Percentiles rank a stretch among this genome's conserved stretches.
These are phyloP conservation scores for Ceratocystis harringtonii DNA, from an alignment of 2,329 filamentous ascomycete species.

Conservation along the genomic window DNA sequence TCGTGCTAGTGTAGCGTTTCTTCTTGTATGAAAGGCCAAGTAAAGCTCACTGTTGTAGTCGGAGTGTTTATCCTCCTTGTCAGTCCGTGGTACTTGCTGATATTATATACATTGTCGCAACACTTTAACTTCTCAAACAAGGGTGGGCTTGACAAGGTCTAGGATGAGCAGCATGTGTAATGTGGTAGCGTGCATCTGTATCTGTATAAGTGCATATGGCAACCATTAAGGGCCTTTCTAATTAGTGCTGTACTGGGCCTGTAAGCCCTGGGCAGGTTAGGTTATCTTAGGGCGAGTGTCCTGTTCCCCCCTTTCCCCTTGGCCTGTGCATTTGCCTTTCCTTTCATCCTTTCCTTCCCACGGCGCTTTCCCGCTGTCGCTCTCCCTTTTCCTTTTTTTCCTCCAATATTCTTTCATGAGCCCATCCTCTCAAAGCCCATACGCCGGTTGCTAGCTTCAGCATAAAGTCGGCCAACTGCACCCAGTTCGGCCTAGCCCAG, in stretches of 20 bases:
- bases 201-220: neutral
- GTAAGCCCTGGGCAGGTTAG: neutral
- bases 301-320: neutral
- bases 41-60: neutral
- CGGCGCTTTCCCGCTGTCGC: neutral
- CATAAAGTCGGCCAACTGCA: no score
- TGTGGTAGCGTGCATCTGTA: neutral
- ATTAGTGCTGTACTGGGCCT: neutral
- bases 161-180: neutral
- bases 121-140: neutral
- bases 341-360: neutral
- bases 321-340: neutral
- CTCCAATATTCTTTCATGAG: neutral
- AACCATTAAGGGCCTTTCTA: neutral
- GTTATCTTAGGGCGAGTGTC: neutral
- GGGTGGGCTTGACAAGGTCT: neutral
- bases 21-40: neutral
- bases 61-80: slow-evolving; percentile 4
- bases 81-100: slow-evolving; percentile 3
- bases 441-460: neutral
- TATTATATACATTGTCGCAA: neutral
- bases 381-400: neutral
- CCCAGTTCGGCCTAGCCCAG: no score
- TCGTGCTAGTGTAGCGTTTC: neutral
- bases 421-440: neutral